Percentiles rank a stretch among this genome's conserved stretches.
Conservation (phyloP, 495 filamentous ascomycete genomes). For the Neurospora tetraspora region DNA sequence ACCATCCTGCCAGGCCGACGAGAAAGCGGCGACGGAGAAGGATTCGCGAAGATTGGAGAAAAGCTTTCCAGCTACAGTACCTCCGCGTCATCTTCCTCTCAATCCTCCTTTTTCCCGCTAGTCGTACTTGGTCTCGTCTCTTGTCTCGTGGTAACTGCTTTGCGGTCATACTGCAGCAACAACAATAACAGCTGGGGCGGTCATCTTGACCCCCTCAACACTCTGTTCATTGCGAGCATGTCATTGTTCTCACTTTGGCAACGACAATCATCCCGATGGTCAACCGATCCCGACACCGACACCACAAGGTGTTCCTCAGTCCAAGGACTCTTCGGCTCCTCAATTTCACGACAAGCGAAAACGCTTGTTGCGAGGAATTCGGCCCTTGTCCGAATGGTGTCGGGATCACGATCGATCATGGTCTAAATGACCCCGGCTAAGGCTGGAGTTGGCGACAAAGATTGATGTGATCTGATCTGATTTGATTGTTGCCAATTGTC, state of each 20-base stretch:
- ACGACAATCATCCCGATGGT: not conserved
- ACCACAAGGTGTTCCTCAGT: not conserved
- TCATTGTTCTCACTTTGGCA: constrained; percentile 10
- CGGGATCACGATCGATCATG: not conserved
- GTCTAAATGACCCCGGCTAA: not conserved
- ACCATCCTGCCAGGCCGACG: not conserved
- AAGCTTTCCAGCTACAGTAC: not conserved
- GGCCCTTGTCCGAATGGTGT: not conserved
- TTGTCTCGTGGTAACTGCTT: constrained; percentile 13
- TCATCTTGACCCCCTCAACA: constrained; percentile 8
- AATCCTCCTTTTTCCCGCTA: constrained; percentile 13
- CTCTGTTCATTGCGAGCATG: constrained; percentile 12
- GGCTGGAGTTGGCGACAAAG: not conserved
- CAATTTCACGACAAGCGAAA: constrained; percentile 1
- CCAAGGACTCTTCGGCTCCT: constrained; percentile 1
- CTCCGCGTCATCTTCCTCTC: not conserved
- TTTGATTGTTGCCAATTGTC: not conserved
- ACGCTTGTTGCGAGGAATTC: constrained; percentile 1
- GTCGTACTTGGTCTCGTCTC: constrained; percentile 26
- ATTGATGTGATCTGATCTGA: not conserved
- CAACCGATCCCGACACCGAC: not conserved
- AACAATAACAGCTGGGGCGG: not conserved
- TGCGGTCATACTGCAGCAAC: constrained; percentile 2
- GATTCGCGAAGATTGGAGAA: not conserved
- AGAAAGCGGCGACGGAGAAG: not conserved